Percentiles rank a stretch among this genome's conserved stretches.
These are phyloP conservation scores for Penicillium silybi DNA, from an alignment of 495 filamentous ascomycete species.

Conservation along the genomic window DNA sequence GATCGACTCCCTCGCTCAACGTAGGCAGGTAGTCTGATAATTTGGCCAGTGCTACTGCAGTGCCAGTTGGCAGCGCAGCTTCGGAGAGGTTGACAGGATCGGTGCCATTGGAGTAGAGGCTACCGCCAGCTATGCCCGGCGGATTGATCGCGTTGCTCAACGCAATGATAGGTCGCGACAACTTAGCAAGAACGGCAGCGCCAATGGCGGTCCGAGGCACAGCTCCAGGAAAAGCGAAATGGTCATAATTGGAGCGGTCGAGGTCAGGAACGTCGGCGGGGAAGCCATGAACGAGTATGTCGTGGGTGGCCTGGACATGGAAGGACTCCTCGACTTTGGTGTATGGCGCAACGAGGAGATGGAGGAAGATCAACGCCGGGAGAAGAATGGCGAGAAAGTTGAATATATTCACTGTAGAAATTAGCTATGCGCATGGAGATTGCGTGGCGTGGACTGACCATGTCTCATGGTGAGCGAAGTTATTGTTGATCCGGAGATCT, in stretches of 20 bases:
- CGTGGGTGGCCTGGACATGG: slow-evolving; percentile 92
- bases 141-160: slow-evolving; percentile 15
- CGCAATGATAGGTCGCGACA: slow-evolving; percentile 59
- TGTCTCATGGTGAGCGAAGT: slow-evolving; percentile 24
- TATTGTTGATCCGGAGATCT: slow-evolving; percentile 30
- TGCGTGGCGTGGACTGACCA: slow-evolving; percentile 14
- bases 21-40: slow-evolving; percentile 32
- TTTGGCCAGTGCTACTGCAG: background rate
- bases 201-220: slow-evolving; percentile 91
- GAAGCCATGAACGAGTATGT: slow-evolving; percentile 77
- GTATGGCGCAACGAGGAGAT: slow-evolving; percentile 78
- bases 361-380: slow-evolving; percentile 63
- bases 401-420: slow-evolving; percentile 1
- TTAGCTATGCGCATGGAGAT: slow-evolving; percentile 1
- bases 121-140: background rate
- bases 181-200: slow-evolving; percentile 63
- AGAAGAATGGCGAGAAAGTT: slow-evolving; percentile 47
- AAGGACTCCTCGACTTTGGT: slow-evolving; percentile 99
- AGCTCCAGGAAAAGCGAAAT: slow-evolving; percentile 84
- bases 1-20: slow-evolving; percentile 39
- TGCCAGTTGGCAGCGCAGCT: background rate
- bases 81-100: background rate
- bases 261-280: slow-evolving; percentile 52
- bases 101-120: background rate
- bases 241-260: slow-evolving; percentile 65